Conservation (phyloP, 164 flowering plant species). For the Piper longum region DNA sequence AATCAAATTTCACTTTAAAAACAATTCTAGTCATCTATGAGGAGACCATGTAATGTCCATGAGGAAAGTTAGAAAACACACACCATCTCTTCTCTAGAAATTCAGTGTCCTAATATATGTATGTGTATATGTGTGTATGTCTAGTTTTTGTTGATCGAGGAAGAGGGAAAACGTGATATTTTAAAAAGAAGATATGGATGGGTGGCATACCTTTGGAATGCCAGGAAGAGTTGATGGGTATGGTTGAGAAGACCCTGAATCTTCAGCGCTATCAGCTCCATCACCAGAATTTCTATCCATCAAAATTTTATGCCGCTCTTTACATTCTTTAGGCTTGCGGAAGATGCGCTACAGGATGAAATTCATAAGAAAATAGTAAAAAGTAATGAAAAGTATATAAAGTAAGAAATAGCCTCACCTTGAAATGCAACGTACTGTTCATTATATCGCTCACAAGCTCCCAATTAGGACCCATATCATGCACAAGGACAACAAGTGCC, state of each 20-base stretch:
- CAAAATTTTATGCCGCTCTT: constrained; percentile 69
- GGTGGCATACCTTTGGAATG: constrained; percentile 64
- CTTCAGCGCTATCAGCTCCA: constrained; percentile 96
- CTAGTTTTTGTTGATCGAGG: too few species aligned
- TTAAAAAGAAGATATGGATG: not conserved
- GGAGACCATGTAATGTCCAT: too few species aligned
- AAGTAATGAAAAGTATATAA: not conserved
- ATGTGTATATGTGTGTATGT: too few species aligned
- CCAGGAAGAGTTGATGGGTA: constrained; percentile 90
- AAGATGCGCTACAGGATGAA: constrained; percentile 46
- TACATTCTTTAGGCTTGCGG: constrained; percentile 86
- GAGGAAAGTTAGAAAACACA: too few species aligned
- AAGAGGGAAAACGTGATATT: not conserved
- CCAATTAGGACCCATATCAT: constrained; percentile 98
- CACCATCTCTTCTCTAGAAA: too few species aligned
- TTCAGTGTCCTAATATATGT: too few species aligned
- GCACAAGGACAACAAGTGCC: constrained; percentile 98
- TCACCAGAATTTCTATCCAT: constrained; percentile 81
- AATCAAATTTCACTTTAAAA: too few species aligned
- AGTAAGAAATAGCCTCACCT: constrained; percentile 27
- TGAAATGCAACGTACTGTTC: constrained; percentile 69
- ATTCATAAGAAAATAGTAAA: constrained; percentile 4
- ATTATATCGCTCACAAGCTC: constrained; percentile 95
- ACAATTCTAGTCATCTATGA: not conserved
- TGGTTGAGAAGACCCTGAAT: constrained; percentile 92